These are phyloP conservation scores for Pseudogymnoascus sp. DNA, from an alignment of 2,329 filamentous ascomycete species.

Conservation along the genomic window DNA sequence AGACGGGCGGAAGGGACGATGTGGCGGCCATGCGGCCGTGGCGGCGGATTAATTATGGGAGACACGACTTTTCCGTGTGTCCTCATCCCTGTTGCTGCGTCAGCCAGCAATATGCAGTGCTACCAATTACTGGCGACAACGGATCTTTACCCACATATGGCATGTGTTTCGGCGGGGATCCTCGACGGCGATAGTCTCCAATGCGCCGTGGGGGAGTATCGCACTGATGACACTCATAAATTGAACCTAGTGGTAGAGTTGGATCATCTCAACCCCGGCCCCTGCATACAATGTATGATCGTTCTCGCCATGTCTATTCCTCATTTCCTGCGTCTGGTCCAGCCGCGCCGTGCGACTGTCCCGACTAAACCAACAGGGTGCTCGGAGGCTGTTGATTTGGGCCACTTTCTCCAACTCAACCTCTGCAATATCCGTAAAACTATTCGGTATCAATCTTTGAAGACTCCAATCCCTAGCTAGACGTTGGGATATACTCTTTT, in stretches of 20 bases:
- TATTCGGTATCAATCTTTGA: background rate
- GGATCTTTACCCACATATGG: background rate
- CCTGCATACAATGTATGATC: background rate
- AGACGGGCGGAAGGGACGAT: background rate
- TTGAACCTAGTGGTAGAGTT: background rate
- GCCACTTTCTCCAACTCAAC: background rate
- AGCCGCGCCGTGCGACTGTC: background rate
- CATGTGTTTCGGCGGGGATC: constrained; percentile 1
- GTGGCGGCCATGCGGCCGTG: background rate
- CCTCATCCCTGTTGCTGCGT: background rate
- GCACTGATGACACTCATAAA: background rate
- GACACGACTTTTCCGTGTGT: background rate
- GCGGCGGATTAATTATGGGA: background rate
- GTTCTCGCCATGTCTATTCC: background rate
- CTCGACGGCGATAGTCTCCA: background rate
- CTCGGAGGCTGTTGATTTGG: background rate
- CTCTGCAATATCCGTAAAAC: background rate
- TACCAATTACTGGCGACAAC: background rate
- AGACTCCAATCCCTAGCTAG: background rate
- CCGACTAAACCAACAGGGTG: background rate
- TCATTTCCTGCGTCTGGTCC: background rate
- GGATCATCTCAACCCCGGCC: background rate
- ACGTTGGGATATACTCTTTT: background rate
- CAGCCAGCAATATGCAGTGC: constrained; percentile 2
- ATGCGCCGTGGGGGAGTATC: background rate